Conservation (phyloP, 371 early-diverging fungal genomes). For the Batkoa obscura region DNA sequence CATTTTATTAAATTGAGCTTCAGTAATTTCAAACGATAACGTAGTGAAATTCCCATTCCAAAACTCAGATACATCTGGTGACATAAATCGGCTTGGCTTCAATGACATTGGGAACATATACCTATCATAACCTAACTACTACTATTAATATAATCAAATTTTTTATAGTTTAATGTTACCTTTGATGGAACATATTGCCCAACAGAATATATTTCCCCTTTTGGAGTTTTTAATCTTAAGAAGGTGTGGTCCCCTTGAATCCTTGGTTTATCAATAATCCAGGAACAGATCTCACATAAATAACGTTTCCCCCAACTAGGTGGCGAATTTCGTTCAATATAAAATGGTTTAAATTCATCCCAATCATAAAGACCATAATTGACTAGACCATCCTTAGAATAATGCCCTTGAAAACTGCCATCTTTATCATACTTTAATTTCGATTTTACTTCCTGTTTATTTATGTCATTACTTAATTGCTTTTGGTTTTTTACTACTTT, state of each 20-base stretch:
- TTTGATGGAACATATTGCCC: slow-evolving; percentile 9
- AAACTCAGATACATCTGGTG: slow-evolving; percentile 8
- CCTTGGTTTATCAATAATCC: slow-evolving; percentile 9
- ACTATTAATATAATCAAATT: neutral
- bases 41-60: slow-evolving; percentile 8
- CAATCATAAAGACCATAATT: slow-evolving; percentile 8
- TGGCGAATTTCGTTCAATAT: neutral
- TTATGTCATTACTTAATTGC: neutral
- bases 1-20: slow-evolving; percentile 6
- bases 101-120: slow-evolving; percentile 8
- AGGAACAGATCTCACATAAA: slow-evolving; percentile 8
- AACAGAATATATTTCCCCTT: slow-evolving; percentile 9
- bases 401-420: slow-evolving; percentile 4
- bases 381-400: slow-evolving; percentile 3
- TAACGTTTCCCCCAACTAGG: slow-evolving; percentile 10
- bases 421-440: neutral
- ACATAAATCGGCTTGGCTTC: slow-evolving; percentile 8
- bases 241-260: slow-evolving; percentile 9
- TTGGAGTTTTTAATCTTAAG: slow-evolving; percentile 8
- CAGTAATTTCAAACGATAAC: slow-evolving; percentile 7
- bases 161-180: neutral
- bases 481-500: neutral
- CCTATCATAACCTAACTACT: slow-evolving; percentile 7
- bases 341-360: slow-evolving; percentile 7
- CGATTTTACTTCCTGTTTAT: neutral